phyloP scores from a whole-genome alignment of 768 basidiomycete genomes.

The Xerocomellus dryophilus region DNA sequence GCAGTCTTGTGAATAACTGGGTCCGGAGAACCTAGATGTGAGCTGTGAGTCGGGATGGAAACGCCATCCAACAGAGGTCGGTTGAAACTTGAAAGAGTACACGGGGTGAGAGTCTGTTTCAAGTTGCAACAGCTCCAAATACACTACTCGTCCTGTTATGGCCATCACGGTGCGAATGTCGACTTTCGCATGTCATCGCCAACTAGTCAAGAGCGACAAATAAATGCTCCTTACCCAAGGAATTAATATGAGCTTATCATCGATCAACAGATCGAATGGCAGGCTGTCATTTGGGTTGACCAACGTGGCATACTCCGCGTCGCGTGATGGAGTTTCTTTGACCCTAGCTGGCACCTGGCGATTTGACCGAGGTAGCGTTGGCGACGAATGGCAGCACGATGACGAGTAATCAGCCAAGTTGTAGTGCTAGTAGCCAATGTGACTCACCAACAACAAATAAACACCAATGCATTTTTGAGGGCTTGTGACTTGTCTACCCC shows the following conservation, averaged over 20 bases:
- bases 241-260: not conserved
- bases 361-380: not conserved
- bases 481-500: too few relatives aligned
- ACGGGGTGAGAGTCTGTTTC: not conserved
- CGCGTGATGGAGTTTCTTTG: not conserved
- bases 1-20: not conserved
- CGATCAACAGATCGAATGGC: not conserved
- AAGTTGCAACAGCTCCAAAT: not conserved
- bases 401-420: not conserved
- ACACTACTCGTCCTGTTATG: not conserved
- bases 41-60: not conserved
- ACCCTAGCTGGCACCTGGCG: not conserved
- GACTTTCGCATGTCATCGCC: not conserved
- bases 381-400: too few relatives aligned
- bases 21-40: not conserved
- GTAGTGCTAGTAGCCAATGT: not conserved
- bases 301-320: not conserved
- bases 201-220: not conserved
- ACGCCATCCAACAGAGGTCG: not conserved
- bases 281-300: not conserved
- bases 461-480: not conserved
- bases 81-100: not conserved
- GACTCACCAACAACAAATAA: not conserved
- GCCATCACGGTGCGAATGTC: not conserved
- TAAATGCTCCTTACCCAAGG: not conserved